Evolutionary conservation across 345 rosid species (phyloP).

Genomic region (Lepidium didymum): DNA sequence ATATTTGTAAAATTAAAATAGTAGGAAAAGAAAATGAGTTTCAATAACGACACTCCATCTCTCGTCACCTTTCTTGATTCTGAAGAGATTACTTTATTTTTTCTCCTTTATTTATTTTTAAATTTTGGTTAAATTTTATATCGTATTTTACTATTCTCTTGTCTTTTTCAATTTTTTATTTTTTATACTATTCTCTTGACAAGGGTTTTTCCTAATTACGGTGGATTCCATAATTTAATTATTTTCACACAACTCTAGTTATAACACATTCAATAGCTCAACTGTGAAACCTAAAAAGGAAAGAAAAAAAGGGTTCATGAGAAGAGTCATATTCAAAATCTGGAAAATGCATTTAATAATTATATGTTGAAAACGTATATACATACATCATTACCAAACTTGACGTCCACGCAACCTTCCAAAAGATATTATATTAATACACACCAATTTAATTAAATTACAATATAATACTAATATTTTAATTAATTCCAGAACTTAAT

Average conservation of each 20-base stretch:
- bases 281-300: constrained; percentile 5
- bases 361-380: constrained; percentile 32
- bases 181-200: no score
- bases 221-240: background rate
- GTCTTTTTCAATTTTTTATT: no score
- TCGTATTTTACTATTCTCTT: background rate
- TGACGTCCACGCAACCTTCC: constrained; percentile 71
- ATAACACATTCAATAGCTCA: background rate
- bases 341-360: constrained; percentile 17
- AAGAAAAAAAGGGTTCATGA: background rate
- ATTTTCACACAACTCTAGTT: background rate
- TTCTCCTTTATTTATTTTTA: background rate
- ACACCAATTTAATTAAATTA: background rate
- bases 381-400: constrained; percentile 46
- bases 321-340: constrained; percentile 22
- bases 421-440: background rate
- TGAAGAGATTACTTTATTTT: constrained; percentile 15
- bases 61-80: constrained; percentile 21
- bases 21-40: background rate
- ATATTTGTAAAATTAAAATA: background rate
- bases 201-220: background rate
- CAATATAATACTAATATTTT: background rate
- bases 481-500: constrained; percentile 8
- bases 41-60: constrained; percentile 31
- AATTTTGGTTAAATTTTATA: background rate